Conservation (phyloP, 441 rosid genomes). For the Melastoma candidum region DNA sequence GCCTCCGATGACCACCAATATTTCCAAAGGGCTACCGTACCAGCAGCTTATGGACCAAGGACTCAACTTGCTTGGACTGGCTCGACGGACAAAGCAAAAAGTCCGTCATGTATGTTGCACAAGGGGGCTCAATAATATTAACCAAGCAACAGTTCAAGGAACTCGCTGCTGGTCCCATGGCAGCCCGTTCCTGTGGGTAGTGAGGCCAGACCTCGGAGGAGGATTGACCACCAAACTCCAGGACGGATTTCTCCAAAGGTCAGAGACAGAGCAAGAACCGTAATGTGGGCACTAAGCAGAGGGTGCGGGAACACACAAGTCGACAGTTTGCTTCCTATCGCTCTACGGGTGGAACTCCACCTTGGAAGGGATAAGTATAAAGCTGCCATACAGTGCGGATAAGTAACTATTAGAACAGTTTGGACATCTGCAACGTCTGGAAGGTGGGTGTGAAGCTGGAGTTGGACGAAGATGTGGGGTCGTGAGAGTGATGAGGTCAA, state of each 20-base stretch:
- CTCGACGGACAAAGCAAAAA: slow-evolving; percentile 17
- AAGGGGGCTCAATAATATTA: slow-evolving; percentile 20
- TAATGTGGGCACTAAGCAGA: slow-evolving; percentile 4
- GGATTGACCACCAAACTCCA: not conserved
- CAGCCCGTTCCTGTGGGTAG: slow-evolving; percentile 27
- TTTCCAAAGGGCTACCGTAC: not conserved
- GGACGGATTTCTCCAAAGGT: slow-evolving; percentile 3
- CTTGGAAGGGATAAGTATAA: slow-evolving; percentile 2
- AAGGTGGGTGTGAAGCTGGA: not conserved
- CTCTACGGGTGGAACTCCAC: slow-evolving; percentile 6
- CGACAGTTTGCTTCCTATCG: not conserved
- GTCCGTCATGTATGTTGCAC: slow-evolving; percentile 26
- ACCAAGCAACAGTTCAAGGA: slow-evolving; percentile 24
- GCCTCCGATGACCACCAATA: not conserved
- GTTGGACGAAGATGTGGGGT: not conserved
- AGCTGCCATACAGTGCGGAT: not conserved
- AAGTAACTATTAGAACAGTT: not conserved
- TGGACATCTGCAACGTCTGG: not conserved
- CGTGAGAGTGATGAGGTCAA: slow-evolving; percentile 2
- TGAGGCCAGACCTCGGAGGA: slow-evolving; percentile 8
- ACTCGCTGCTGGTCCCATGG: slow-evolving; percentile 17
- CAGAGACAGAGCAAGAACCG: not conserved
- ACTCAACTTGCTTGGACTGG: slow-evolving; percentile 24
- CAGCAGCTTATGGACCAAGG: slow-evolving; percentile 20
- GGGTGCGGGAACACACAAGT: not conserved